A percentile compares a stretch with the other conserved stretches of the same genome.
Conservation (phyloP, 371 early-diverging fungal genomes). For the Chytridium lagenaria region DNA sequence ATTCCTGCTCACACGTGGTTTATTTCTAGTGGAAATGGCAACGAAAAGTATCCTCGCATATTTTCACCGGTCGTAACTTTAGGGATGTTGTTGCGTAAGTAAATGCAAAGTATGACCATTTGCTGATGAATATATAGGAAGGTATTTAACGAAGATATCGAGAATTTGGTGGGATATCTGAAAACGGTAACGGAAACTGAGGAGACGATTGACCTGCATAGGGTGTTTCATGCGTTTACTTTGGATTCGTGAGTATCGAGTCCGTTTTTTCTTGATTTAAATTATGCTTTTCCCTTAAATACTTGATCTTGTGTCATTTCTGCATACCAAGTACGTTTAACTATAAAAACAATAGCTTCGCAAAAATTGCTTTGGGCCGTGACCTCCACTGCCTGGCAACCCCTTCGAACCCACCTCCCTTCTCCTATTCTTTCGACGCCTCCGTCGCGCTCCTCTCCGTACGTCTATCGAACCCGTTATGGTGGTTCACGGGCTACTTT, state of each 20-base stretch:
- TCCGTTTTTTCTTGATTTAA: background rate
- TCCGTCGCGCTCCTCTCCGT: conserved; percentile 29
- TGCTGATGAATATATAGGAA: no score
- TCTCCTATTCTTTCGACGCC: conserved; percentile 61
- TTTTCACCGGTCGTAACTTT: conserved; percentile 13
- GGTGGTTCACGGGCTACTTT: conserved; percentile 7
- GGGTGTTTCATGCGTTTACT: background rate
- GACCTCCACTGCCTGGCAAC: background rate
- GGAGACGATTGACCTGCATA: background rate
- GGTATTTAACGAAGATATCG: background rate
- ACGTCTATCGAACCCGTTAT: conserved; percentile 26
- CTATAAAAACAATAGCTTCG: conserved; percentile 39
- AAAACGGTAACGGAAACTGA: background rate
- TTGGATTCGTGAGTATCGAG: background rate
- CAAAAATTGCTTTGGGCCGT: conserved; percentile 52
- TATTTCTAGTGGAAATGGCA: conserved; percentile 12
- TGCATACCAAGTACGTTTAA: no score
- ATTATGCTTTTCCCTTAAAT: conserved; percentile 26
- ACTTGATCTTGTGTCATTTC: no score
- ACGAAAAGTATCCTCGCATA: conserved; percentile 20
- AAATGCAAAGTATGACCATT: no score
- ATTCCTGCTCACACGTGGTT: background rate
- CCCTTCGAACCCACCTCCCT: conserved; percentile 41
- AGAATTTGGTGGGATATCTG: background rate
- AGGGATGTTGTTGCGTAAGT: conserved; percentile 7